These are phyloP conservation scores for Exsudoporus floridanus DNA, from an alignment of 1,284 basidiomycete genomes.

Conservation along the genomic window DNA sequence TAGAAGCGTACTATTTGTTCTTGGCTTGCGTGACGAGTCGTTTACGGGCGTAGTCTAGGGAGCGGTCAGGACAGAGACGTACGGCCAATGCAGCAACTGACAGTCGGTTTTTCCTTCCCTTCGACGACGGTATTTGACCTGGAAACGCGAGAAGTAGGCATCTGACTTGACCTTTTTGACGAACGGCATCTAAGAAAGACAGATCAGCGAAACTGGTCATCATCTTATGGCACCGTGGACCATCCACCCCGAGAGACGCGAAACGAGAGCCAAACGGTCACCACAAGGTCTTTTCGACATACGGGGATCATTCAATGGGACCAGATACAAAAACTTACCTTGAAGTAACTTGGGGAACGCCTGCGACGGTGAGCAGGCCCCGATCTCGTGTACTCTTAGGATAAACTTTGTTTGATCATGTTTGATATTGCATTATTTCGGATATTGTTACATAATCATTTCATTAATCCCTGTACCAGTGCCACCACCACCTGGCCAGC, in stretches of 20 bases:
- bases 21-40: conserved; percentile 96
- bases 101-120: conserved; percentile 99
- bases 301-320: not conserved
- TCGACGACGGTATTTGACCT: conserved; percentile 94
- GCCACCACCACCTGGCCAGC: not conserved
- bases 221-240: conserved; percentile 21
- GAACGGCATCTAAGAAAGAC: conserved; percentile 71
- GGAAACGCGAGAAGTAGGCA: conserved; percentile 97
- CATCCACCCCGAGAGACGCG: conserved; percentile 30
- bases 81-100: conserved; percentile 39
- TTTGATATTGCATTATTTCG: conserved; percentile 27
- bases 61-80: conserved; percentile 14
- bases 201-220: conserved; percentile 20
- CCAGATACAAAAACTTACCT: conserved; percentile 46
- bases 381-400: conserved; percentile 5
- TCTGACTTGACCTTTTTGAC: conserved; percentile 86
- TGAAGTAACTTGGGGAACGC: conserved; percentile 47
- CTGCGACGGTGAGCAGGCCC: conserved; percentile 33
- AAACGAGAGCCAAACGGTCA: not conserved
- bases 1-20: conserved; percentile 89
- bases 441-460: conserved; percentile 22
- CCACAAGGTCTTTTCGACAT: not conserved
- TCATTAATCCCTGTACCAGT: not conserved
- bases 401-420: conserved; percentile 28
- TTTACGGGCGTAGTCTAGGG: conserved; percentile 92